These are phyloP conservation scores for Diaporthe sp. DNA, from an alignment of 2,329 filamentous ascomycete genomes.

Conservation along the genomic window DNA sequence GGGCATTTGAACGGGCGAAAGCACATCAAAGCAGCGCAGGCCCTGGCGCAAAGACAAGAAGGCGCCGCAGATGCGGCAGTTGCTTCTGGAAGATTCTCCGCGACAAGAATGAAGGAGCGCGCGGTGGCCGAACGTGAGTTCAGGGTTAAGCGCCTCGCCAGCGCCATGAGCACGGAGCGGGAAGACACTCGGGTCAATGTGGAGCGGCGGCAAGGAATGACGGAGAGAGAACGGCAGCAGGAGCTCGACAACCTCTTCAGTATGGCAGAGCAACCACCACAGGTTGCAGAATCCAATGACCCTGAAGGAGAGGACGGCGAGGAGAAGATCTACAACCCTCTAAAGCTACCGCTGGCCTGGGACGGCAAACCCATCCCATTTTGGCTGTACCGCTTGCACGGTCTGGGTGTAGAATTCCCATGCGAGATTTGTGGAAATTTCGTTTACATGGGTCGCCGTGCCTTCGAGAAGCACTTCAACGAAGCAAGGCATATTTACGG, in stretches of 20 bases:
- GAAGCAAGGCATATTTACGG: slow-evolving; percentile 94
- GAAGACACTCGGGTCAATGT: slow-evolving; percentile 94
- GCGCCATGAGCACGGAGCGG: slow-evolving; percentile 87
- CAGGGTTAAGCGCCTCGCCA: slow-evolving; percentile 82
- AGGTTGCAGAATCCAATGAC: slow-evolving; percentile 66
- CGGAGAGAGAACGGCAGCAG: slow-evolving; percentile 92
- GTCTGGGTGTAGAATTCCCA: slow-evolving; percentile 91
- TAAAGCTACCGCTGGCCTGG: slow-evolving; percentile 96
- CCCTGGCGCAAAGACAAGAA: slow-evolving; percentile 64
- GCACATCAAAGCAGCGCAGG: slow-evolving; percentile 86
- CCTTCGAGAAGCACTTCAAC: slow-evolving; percentile 99
- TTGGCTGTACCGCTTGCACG: slow-evolving; percentile 98
- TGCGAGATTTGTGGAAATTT: slow-evolving; percentile 99
- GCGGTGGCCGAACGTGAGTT: slow-evolving; percentile 92
- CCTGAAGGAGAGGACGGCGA: slow-evolving; percentile 82
- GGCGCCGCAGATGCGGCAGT: slow-evolving; percentile 47
- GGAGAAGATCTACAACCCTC: slow-evolving; percentile 94
- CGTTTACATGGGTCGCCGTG: slow-evolving; percentile 96
- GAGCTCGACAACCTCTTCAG: slow-evolving; percentile 89
- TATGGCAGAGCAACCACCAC: slow-evolving; percentile 60
- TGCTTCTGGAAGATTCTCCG: slow-evolving; percentile 38
- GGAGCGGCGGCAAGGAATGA: slow-evolving; percentile 97
- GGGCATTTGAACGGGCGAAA: slow-evolving; percentile 92
- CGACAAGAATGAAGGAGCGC: slow-evolving; percentile 75
- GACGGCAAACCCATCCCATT: slow-evolving; percentile 99